Conservation (phyloP, 2,329 filamentous ascomycete genomes). For the Knufia fluminis region DNA sequence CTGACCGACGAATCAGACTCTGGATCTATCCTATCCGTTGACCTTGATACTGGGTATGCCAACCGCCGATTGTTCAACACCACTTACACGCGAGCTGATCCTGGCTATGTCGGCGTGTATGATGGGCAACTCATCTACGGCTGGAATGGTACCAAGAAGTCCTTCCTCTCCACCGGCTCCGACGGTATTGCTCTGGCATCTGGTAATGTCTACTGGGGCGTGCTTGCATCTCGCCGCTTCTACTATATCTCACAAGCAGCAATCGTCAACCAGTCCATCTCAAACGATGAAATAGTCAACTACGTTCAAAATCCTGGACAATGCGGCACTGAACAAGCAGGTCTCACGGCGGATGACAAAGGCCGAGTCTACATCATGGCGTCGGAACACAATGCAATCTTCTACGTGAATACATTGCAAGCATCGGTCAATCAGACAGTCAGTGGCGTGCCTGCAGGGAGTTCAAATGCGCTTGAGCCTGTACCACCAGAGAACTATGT, state of each 20-base stretch:
- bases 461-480: constrained; percentile 20
- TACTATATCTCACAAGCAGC: constrained; percentile 32
- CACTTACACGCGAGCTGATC: constrained; percentile 31
- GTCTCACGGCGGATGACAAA: constrained; percentile 34
- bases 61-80: constrained; percentile 33
- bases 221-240: constrained; percentile 33
- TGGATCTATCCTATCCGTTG: constrained; percentile 32
- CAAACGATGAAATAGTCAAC: constrained; percentile 29
- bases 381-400: constrained; percentile 37
- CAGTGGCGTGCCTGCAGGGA: constrained; percentile 28
- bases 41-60: constrained; percentile 29
- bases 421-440: constrained; percentile 28
- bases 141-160: constrained; percentile 30
- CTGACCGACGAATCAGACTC: constrained; percentile 33
- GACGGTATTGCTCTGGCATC: constrained; percentile 33
- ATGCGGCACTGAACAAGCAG: constrained; percentile 34
- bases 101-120: constrained; percentile 33
- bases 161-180: constrained; percentile 26
- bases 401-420: constrained; percentile 34
- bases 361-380: constrained; percentile 35
- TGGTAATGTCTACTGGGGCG: constrained; percentile 37
- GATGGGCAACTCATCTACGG: constrained; percentile 27
- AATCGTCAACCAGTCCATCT: constrained; percentile 26
- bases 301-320: constrained; percentile 33
- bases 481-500: constrained; percentile 31